Percentiles rank a stretch among this genome's conserved stretches.
These are phyloP conservation scores for Drechslerella dactyloides DNA, from an alignment of 2,329 filamentous ascomycete species.

Conservation along the genomic window DNA sequence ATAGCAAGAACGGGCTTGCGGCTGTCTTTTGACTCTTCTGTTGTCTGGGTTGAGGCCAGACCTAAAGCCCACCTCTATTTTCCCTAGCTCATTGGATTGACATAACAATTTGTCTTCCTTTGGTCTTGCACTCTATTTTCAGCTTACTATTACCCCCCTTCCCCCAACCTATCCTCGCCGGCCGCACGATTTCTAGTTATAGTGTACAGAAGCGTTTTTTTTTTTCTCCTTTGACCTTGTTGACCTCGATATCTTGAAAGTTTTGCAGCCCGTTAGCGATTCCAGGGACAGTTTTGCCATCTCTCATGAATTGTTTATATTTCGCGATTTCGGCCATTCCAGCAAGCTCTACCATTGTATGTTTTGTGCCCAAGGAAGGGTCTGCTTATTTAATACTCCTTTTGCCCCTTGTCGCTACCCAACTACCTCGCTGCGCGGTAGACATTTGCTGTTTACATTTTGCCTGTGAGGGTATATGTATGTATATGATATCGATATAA, in stretches of 20 bases:
- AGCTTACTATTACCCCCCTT: background rate
- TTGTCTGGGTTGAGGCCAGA: too few species aligned
- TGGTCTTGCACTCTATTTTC: slow-evolving; percentile 4
- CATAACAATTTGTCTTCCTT: slow-evolving; percentile 11
- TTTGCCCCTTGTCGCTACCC: background rate
- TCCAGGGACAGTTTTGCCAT: slow-evolving; percentile 18
- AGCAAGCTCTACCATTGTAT: slow-evolving; percentile 11
- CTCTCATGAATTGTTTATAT: slow-evolving; percentile 9
- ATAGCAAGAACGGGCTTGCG: slow-evolving; percentile 91
- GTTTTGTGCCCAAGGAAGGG: background rate
- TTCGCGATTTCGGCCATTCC: slow-evolving; percentile 6
- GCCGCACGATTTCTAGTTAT: slow-evolving; percentile 14
- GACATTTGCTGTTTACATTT: too few species aligned
- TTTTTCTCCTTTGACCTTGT: slow-evolving; percentile 13
- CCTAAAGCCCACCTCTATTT: too few species aligned
- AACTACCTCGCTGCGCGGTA: too few species aligned
- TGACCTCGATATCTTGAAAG: background rate
- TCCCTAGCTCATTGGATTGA: too few species aligned
- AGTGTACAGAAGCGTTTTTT: slow-evolving; percentile 47
- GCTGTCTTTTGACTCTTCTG: slow-evolving; percentile 84
- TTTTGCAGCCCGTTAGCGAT: slow-evolving; percentile 45
- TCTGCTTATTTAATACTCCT: background rate
- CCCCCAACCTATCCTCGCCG: background rate
- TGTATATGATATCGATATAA: too few species aligned
- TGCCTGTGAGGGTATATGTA: too few species aligned